Evolutionary conservation across 257 asterid species (phyloP), one percentile per base, ranked within the genome.

Genomic region (Verbena officinalis): DNA sequence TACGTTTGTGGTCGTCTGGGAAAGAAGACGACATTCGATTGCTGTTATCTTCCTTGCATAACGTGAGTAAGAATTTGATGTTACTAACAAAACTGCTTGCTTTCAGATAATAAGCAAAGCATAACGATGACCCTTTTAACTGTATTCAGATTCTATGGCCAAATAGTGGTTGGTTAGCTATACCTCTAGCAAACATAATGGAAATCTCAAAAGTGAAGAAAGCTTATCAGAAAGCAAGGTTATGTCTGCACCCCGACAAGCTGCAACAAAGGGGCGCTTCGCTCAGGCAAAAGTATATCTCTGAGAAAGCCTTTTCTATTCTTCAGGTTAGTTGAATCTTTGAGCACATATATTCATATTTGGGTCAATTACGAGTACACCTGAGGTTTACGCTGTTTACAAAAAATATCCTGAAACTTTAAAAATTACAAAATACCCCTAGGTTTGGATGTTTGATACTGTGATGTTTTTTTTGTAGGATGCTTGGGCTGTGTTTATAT

Each of bases 231-330:
- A 89, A 63, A 73, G 96, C 96, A 11, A 72, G 90, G 57, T 64
- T 89, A 34, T 79, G 91, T 54, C 76, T 89, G 62, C 95, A 89
- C 69, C 96, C 95, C 0, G 96, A 89, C 80, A 89, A 89, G 71
- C 81, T 89, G 72, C 96, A 89, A 31, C 95, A 86, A 67, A 74
- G 95, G 76, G 87, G 93, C n/a, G 91, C 96, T 8, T 78, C 89
- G 1, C 31, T 49, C 55, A 76, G 74, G 10, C 93, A 89, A 13
- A 86, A 87, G 68, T 80, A 83, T 55, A 63, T 86, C 15, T 95
- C 96, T 0, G 78, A 81, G 24, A 84, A 83, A 65, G 91, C 80
- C 12, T 89, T 89, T 50, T 67, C 83, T 1, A 50, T 84, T 23
- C 83, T 89, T 67, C 91, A 84, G 96, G 96, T 89, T 42, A 40